Conservation (phyloP, 2,329 filamentous ascomycete species). For the Colletotrichum tabaci region DNA sequence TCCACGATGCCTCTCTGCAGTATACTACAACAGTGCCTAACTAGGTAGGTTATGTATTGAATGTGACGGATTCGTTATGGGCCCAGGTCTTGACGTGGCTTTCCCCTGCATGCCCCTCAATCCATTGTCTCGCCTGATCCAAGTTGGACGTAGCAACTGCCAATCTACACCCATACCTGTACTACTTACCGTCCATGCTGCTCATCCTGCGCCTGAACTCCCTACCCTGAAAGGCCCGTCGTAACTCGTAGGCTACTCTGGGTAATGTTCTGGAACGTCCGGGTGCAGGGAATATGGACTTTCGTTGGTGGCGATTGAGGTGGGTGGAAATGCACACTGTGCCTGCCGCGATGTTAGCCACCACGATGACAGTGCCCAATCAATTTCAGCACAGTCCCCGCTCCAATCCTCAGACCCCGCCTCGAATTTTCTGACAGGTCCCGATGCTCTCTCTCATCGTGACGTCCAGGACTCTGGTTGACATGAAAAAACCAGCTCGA, state of each 20-base stretch:
- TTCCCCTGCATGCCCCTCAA: not conserved
- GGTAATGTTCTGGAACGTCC: constrained; percentile 32
- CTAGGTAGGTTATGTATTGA: no score
- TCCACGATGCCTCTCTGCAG: not conserved
- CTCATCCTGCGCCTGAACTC: not conserved
- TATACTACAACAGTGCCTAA: not conserved
- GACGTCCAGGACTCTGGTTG: not conserved
- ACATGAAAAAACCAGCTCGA: constrained; percentile 3
- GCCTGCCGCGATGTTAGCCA: accelerated
- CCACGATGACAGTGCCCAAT: not conserved
- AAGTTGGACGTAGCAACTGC: not conserved
- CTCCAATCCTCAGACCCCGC: constrained; percentile 18
- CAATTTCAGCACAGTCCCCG: constrained; percentile 11
- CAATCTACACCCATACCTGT: not conserved
- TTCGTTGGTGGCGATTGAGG: not conserved
- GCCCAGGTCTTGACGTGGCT: not conserved
- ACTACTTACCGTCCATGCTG: not conserved
- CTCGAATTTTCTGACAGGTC: constrained; percentile 37
- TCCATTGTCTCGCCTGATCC: not conserved
- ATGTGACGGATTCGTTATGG: not conserved
- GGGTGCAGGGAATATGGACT: not conserved
- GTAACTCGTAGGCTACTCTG: constrained; percentile 10
- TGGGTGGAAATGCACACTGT: constrained; percentile 11
- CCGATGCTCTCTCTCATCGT: constrained; percentile 33
- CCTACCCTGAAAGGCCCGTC: not conserved